Evolutionary conservation across 805 yeast genomes (phyloP).

Genomic region (Barnettozyma botsteinii): DNA sequence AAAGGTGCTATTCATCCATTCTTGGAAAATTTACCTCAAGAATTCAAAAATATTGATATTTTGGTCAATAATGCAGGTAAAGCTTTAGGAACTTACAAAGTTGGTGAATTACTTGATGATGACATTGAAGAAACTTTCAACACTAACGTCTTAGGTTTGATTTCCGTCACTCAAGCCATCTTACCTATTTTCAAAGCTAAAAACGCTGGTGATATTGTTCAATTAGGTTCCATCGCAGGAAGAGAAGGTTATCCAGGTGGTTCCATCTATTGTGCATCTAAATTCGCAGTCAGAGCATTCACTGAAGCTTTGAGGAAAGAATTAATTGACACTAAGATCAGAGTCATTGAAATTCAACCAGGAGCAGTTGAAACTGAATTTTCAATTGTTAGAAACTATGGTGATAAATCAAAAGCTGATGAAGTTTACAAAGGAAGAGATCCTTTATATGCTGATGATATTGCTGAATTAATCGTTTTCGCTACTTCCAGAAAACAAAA

Average conservation of each 20-base stretch:
- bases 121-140: conserved; percentile 75
- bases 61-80: conserved; percentile 71
- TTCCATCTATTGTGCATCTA: conserved; percentile 70
- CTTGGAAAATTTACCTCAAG: conserved; percentile 48
- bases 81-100: conserved; percentile 73
- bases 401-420: conserved; percentile 49
- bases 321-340: conserved; percentile 58
- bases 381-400: conserved; percentile 53
- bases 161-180: conserved; percentile 75
- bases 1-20: conserved; percentile 47
- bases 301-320: conserved; percentile 72
- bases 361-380: conserved; percentile 69
- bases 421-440: conserved; percentile 50
- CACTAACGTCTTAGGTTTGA: conserved; percentile 84
- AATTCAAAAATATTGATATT: conserved; percentile 59
- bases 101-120: conserved; percentile 56
- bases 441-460: conserved; percentile 54
- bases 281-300: conserved; percentile 67
- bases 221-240: conserved; percentile 74
- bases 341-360: conserved; percentile 64
- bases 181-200: conserved; percentile 65
- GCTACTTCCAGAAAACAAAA: conserved; percentile 52
- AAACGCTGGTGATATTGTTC: conserved; percentile 68
- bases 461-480: conserved; percentile 31
- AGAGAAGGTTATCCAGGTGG: conserved; percentile 78